phyloP scores from a whole-genome alignment of 176 grass and related monocot genomes.

The Metroxylon sagu region DNA sequence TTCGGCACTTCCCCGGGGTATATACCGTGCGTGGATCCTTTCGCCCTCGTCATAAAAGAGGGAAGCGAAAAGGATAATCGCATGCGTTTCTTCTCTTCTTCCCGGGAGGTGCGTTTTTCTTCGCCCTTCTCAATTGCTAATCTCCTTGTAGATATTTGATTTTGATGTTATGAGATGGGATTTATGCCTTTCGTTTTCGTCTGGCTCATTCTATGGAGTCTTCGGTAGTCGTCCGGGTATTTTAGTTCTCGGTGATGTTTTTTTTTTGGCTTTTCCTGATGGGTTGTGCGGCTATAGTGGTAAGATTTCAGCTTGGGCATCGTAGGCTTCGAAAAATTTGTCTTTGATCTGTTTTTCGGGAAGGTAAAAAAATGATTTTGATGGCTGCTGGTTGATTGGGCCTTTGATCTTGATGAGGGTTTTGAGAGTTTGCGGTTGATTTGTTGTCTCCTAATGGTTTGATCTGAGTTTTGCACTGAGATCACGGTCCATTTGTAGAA shows the following conservation, averaged over 20 bases:
- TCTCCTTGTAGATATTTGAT: background rate
- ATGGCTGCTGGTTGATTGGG: background rate
- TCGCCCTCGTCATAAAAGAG: background rate
- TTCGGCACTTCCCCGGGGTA: slow-evolving; percentile 25
- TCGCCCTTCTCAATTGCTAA: background rate
- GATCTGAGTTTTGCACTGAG: background rate
- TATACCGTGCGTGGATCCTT: slow-evolving; percentile 64
- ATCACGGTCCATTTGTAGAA: background rate
- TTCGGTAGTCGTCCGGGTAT: too few relatives aligned
- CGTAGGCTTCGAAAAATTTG: background rate
- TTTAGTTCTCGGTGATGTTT: too few relatives aligned
- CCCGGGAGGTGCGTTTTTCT: background rate
- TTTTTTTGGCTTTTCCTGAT: background rate
- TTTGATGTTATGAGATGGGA: background rate
- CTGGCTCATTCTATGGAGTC: background rate
- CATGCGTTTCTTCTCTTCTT: background rate
- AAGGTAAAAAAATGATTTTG: slow-evolving; percentile 2
- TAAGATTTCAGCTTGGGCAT: background rate
- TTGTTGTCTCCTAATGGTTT: background rate
- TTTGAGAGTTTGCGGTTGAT: background rate
- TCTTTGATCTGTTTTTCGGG: background rate
- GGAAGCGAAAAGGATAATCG: too few relatives aligned
- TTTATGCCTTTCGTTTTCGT: background rate
- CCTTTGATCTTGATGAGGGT: background rate
- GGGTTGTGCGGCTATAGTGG: background rate